These are phyloP conservation scores for Verticillium tricorpus DNA, from an alignment of 2,329 filamentous ascomycete genomes.

Conservation along the genomic window DNA sequence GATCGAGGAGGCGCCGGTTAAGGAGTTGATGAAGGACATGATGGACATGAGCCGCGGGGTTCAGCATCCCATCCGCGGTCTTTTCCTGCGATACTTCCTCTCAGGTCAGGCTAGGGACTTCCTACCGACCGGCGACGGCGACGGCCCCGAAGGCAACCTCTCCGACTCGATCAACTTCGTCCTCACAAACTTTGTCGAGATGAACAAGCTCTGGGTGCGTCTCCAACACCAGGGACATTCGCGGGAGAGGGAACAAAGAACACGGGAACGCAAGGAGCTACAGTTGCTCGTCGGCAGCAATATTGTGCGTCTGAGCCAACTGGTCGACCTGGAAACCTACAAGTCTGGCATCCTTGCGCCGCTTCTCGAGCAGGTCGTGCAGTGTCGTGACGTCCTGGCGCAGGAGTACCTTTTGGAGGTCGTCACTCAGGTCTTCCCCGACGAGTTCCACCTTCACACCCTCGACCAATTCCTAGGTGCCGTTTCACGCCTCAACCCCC, in stretches of 20 bases:
- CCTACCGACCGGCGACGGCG: constrained; percentile 74
- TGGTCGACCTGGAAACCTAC: constrained; percentile 93
- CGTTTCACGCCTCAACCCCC: constrained; percentile 86
- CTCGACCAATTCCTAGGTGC: constrained; percentile 92
- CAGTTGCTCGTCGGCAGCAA: constrained; percentile 96
- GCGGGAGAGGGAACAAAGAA: constrained; percentile 86
- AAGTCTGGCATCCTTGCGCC: constrained; percentile 85
- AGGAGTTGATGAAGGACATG: constrained; percentile 99
- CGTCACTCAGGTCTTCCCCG: constrained; percentile 97
- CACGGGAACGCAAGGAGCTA: constrained; percentile 89
- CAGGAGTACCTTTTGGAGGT: constrained; percentile 98
- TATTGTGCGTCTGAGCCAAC: constrained; percentile 86
- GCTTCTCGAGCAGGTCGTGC: constrained; percentile 91
- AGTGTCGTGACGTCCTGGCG: constrained; percentile 92
- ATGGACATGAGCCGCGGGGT: constrained; percentile 99
- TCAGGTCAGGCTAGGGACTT: constrained; percentile 90
- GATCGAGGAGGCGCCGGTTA: constrained; percentile 95
- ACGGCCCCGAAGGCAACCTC: constrained; percentile 91
- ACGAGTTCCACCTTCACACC: constrained; percentile 96
- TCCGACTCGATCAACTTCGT: constrained; percentile 98
- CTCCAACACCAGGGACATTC: constrained; percentile 97
- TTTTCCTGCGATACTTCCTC: constrained; percentile 94
- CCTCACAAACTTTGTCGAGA: constrained; percentile 97
- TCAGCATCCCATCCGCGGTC: constrained; percentile 90
- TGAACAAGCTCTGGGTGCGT: constrained; percentile 99